Evolutionary conservation across 495 filamentous ascomycete species (phyloP).

Genomic region (Aspergillus kassunensis): DNA sequence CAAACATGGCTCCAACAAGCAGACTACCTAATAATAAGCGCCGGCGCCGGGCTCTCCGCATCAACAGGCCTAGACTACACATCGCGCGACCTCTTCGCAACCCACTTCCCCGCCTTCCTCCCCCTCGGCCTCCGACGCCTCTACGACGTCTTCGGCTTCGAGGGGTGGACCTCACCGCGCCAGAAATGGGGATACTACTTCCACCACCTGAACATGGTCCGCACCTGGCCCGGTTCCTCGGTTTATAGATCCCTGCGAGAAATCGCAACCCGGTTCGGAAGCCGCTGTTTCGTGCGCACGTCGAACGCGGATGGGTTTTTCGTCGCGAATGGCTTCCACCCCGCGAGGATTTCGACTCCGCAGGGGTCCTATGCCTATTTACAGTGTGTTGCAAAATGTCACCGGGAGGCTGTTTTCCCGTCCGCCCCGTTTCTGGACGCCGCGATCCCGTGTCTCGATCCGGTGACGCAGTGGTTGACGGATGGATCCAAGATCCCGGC

Average conservation of each 20-base stretch:
- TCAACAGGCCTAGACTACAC: conserved; percentile 27
- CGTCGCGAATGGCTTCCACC: conserved; percentile 20
- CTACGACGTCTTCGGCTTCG: conserved; percentile 25
- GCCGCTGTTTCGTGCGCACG: conserved; percentile 17
- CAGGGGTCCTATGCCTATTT: conserved; percentile 23
- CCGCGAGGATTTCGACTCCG: conserved; percentile 16
- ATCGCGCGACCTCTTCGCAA: conserved; percentile 16
- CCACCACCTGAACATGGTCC: conserved; percentile 21
- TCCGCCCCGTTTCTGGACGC: conserved; percentile 18
- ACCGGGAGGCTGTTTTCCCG: conserved; percentile 17
- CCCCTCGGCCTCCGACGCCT: conserved; percentile 15
- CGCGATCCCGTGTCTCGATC: conserved; percentile 19
- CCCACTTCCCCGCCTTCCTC: conserved; percentile 21
- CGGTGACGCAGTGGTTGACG: conserved; percentile 15
- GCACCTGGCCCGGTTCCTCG: conserved; percentile 17
- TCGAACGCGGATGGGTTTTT: conserved; percentile 25
- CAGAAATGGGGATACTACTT: conserved; percentile 30
- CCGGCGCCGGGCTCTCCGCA: conserved; percentile 26
- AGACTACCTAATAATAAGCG: conserved; percentile 19
- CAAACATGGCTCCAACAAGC: conserved; percentile 19
- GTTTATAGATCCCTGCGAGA: conserved; percentile 11
- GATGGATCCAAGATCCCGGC: conserved; percentile 15
- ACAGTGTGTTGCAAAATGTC: conserved; percentile 22
- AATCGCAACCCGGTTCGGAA: neutral
- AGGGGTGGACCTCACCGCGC: conserved; percentile 14